Percentiles rank a stretch among this genome's conserved stretches.
Conservation (phyloP, 108 stramenopile genomes). For the Cyclotella atomus region DNA sequence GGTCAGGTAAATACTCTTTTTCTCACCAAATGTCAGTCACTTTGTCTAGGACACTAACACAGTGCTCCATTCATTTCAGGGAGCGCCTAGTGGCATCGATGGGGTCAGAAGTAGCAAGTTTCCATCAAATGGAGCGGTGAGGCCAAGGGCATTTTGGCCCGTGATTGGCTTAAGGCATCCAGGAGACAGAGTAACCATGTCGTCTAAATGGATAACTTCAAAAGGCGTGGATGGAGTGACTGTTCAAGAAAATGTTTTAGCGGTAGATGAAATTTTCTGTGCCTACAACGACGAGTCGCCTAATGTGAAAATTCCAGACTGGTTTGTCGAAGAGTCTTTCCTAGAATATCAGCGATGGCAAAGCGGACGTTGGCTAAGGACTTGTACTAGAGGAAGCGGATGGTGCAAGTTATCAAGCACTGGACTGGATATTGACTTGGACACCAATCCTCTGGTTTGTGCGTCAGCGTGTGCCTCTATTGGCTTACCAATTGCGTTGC, state of each 20-base stretch:
- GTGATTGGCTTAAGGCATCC: conserved; percentile 92
- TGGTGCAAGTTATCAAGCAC: conserved; percentile 55
- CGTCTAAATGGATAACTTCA: conserved; percentile 82
- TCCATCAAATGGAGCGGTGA: conserved; percentile 76
- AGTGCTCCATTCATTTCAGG: conserved; percentile 27
- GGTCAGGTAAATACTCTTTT: conserved; percentile 50
- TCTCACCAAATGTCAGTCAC: neutral
- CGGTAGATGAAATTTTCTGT: conserved; percentile 76
- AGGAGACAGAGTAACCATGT: conserved; percentile 92
- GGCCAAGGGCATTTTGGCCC: conserved; percentile 88
- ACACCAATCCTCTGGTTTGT: conserved; percentile 75
- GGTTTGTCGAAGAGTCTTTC: conserved; percentile 78
- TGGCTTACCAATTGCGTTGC: conserved; percentile 69
- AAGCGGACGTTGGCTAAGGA: conserved; percentile 43
- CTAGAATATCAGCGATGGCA: conserved; percentile 73
- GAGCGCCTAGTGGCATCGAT: conserved; percentile 83
- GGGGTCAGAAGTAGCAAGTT: conserved; percentile 67
- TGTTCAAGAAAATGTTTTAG: conserved; percentile 60
- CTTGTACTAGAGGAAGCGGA: conserved; percentile 73
- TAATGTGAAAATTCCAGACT: conserved; percentile 46
- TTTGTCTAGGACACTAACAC: neutral
- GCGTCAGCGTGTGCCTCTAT: conserved; percentile 82
- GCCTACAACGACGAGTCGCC: conserved; percentile 34
- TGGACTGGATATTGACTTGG: conserved; percentile 80
- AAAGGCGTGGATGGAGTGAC: conserved; percentile 72